Evolutionary conservation across 1,284 basidiomycete genomes (phyloP).

Genomic region (Hymenochaete sp.): DNA sequence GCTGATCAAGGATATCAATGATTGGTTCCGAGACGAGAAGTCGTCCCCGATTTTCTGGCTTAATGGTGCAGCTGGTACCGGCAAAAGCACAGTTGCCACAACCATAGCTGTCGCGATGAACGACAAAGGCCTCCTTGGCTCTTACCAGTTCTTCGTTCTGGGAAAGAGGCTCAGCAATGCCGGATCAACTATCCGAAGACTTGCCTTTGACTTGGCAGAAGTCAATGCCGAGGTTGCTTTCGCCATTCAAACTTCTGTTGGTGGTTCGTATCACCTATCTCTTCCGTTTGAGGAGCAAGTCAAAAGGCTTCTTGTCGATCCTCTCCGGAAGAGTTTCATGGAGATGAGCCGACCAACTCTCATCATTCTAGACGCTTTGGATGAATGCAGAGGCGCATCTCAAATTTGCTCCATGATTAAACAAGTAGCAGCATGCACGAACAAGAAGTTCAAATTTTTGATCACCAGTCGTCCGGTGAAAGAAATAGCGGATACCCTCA

Average conservation of each 20-base stretch:
- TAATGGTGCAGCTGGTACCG: slow-evolving; percentile 19
- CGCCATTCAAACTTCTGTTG: too few relatives aligned
- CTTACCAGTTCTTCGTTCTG: slow-evolving; percentile 29
- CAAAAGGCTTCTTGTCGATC: too few relatives aligned
- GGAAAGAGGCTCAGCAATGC: too few relatives aligned
- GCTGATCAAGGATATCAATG: slow-evolving; percentile 18
- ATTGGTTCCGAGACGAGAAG: slow-evolving; percentile 19
- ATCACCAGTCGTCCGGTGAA: slow-evolving; percentile 6
- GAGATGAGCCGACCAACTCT: too few relatives aligned
- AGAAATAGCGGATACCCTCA: background rate
- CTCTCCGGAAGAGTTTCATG: too few relatives aligned
- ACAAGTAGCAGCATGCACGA: slow-evolving; percentile 16
- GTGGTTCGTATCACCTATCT: too few relatives aligned
- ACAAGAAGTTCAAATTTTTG: slow-evolving; percentile 3
- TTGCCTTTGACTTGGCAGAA: too few relatives aligned
- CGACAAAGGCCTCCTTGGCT: slow-evolving; percentile 18
- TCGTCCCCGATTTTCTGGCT: slow-evolving; percentile 17
- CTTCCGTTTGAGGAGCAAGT: too few relatives aligned
- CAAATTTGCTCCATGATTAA: slow-evolving; percentile 22
- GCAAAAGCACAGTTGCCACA: slow-evolving; percentile 23
- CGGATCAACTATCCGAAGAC: too few relatives aligned
- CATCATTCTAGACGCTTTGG: slow-evolving; percentile 8
- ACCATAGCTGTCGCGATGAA: slow-evolving; percentile 18
- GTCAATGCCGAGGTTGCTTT: too few relatives aligned
- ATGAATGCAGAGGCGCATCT: slow-evolving; percentile 14